phyloP scores from a whole-genome alignment of 2,329 filamentous ascomycete genomes.

The Nannizziopsis arthrosporioides region DNA sequence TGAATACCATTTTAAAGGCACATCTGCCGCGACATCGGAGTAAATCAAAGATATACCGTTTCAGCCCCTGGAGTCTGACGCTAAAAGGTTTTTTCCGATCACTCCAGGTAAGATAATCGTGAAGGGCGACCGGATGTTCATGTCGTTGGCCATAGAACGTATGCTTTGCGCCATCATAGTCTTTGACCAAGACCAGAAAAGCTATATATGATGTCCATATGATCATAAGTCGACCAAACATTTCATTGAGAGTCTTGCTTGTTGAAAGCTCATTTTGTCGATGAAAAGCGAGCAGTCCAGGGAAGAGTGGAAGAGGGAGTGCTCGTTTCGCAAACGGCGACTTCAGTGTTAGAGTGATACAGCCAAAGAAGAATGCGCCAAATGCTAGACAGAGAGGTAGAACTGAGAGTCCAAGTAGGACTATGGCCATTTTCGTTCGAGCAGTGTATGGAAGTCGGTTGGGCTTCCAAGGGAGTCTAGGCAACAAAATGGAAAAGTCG shows the following conservation, averaged over 20 bases:
- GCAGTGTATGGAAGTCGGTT: too few relatives aligned
- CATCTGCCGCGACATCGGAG: not conserved
- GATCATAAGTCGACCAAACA: slow-evolving; percentile 6
- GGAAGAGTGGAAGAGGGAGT: not conserved
- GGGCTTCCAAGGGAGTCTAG: too few relatives aligned
- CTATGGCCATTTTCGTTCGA: too few relatives aligned
- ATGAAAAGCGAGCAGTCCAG: not conserved
- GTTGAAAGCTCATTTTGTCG: slow-evolving; percentile 4
- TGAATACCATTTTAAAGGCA: slow-evolving; percentile 10
- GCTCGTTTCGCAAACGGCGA: slow-evolving; percentile 1
- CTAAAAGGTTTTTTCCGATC: not conserved
- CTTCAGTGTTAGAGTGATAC: not conserved
- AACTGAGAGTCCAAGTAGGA: too few relatives aligned
- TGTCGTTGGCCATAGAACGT: not conserved
- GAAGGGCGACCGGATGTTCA: not conserved
- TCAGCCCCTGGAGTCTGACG: not conserved
- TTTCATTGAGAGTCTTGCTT: slow-evolving; percentile 1
- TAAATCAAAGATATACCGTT: not conserved
- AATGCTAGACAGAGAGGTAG: too few relatives aligned
- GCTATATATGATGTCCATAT: slow-evolving; percentile 8
- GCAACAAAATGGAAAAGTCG: too few relatives aligned
- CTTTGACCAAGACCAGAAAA: slow-evolving; percentile 9
- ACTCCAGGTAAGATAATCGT: not conserved
- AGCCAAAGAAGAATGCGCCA: not conserved
- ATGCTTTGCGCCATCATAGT: not conserved